Evolutionary conservation across 257 asterid species (phyloP).

Genomic region (Solanum medicagineum): DNA sequence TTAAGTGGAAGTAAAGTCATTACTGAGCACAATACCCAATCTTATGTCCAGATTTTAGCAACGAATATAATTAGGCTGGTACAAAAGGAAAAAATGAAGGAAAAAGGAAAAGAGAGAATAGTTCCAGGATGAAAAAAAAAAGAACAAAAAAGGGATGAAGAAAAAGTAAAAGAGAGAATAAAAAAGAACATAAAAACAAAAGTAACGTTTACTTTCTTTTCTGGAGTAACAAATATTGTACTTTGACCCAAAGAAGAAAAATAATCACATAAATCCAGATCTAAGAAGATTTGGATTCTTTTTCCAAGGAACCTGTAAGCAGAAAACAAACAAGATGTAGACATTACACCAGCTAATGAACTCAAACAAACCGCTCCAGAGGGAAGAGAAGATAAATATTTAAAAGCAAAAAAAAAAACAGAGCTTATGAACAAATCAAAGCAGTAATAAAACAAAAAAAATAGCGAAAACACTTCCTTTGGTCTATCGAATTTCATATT

Average conservation of each 20-base stretch:
- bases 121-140: constrained; percentile 8
- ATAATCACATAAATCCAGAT: constrained; percentile 28
- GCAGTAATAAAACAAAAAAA: neutral
- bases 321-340: constrained; percentile 3
- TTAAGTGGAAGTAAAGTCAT: neutral
- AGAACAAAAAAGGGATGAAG: neutral
- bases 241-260: neutral
- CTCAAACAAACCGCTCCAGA: neutral
- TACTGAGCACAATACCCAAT: neutral
- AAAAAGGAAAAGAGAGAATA: neutral
- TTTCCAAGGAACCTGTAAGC: neutral
- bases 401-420: neutral
- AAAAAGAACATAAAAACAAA: constrained; percentile 17
- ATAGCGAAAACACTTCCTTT: neutral
- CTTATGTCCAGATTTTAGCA: neutral
- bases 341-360: neutral
- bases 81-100: neutral
- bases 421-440: neutral
- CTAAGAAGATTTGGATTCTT: constrained; percentile 26
- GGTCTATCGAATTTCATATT: neutral
- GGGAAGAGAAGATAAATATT: neutral
- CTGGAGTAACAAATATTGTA: neutral
- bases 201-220: constrained; percentile 18
- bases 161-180: neutral
- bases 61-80: neutral